phyloP scores from a whole-genome alignment of 1,284 basidiomycete species.

The Microbotryomycetes sp. region DNA sequence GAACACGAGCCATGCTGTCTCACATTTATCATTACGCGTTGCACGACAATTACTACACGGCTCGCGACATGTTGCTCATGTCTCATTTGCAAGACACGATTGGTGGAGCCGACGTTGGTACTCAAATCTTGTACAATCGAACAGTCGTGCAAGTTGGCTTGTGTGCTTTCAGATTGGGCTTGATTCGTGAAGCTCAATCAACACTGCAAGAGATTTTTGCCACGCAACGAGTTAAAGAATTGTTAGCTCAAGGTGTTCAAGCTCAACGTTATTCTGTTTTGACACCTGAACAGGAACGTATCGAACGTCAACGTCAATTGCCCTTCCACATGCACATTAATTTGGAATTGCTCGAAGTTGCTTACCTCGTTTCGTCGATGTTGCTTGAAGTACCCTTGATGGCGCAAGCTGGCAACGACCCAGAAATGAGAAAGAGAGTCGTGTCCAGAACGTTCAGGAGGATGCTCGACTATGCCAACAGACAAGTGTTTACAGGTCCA shows the following conservation, averaged over 20 bases:
- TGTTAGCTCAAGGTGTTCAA: conserved; percentile 93
- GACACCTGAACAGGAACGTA: conserved; percentile 91
- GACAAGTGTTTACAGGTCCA: conserved; percentile 95
- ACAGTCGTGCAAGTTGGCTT: conserved; percentile 95
- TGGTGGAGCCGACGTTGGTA: conserved; percentile 89
- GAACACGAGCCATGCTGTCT: conserved; percentile 92
- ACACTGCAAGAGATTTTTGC: conserved; percentile 94
- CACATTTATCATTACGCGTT: conserved; percentile 97
- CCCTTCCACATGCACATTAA: conserved; percentile 99
- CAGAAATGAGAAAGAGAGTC: conserved; percentile 66
- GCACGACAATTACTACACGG: conserved; percentile 93
- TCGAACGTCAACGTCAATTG: conserved; percentile 88
- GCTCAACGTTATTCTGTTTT: conserved; percentile 75
- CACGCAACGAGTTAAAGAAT: conserved; percentile 89
- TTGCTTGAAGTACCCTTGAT: conserved; percentile 93
- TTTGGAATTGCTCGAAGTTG: conserved; percentile 92
- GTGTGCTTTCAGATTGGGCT: conserved; percentile 89
- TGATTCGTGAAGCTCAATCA: conserved; percentile 88
- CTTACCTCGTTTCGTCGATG: conserved; percentile 97
- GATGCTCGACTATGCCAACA: conserved; percentile 91
- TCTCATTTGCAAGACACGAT: conserved; percentile 96
- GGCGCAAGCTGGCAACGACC: conserved; percentile 88
- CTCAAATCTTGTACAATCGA: conserved; percentile 97
- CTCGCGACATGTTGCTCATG: conserved; percentile 98
- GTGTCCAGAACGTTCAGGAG: conserved; percentile 94